Conservation (phyloP, 2,329 filamentous ascomycete genomes). For the Bipolaris oryzae region DNA sequence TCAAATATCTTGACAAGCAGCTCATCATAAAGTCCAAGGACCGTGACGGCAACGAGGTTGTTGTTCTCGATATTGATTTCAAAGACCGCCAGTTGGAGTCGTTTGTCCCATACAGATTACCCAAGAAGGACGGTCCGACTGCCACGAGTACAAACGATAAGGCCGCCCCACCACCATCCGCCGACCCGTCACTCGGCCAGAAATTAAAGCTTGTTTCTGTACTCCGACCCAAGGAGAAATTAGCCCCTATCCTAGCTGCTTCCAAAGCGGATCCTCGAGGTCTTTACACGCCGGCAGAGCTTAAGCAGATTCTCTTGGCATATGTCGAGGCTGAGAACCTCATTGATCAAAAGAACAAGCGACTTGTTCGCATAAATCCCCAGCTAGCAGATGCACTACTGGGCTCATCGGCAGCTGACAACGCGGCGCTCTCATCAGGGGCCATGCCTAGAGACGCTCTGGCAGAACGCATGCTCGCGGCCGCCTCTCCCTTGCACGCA, state of each 20-base stretch:
- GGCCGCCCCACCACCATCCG: slow-evolving; percentile 48
- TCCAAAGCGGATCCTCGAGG: slow-evolving; percentile 58
- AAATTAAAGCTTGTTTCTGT: slow-evolving; percentile 59
- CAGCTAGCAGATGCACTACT: slow-evolving; percentile 68
- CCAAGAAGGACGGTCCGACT: slow-evolving; percentile 58
- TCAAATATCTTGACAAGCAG: slow-evolving; percentile 70
- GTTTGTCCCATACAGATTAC: slow-evolving; percentile 68
- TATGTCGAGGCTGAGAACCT: slow-evolving; percentile 66
- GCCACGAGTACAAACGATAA: slow-evolving; percentile 46
- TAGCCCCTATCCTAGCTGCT: slow-evolving; percentile 61
- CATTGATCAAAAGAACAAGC: slow-evolving; percentile 63
- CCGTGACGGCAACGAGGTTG: slow-evolving; percentile 66
- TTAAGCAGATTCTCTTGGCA: slow-evolving; percentile 61
- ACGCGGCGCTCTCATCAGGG: slow-evolving; percentile 62
- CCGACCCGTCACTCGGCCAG: slow-evolving; percentile 54
- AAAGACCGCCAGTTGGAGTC: slow-evolving; percentile 58
- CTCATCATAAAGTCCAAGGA: slow-evolving; percentile 69
- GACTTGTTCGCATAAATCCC: slow-evolving; percentile 66
- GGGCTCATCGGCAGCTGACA: slow-evolving; percentile 59
- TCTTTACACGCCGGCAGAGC: slow-evolving; percentile 65
- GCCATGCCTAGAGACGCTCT: slow-evolving; percentile 65
- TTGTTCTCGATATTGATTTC: slow-evolving; percentile 70
- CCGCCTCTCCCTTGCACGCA: slow-evolving; percentile 62
- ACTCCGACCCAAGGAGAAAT: slow-evolving; percentile 63
- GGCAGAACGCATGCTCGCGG: slow-evolving; percentile 63